These are phyloP conservation scores for Lachancea meyersii DNA, from an alignment of 805 yeast genomes.

Conservation along the genomic window DNA sequence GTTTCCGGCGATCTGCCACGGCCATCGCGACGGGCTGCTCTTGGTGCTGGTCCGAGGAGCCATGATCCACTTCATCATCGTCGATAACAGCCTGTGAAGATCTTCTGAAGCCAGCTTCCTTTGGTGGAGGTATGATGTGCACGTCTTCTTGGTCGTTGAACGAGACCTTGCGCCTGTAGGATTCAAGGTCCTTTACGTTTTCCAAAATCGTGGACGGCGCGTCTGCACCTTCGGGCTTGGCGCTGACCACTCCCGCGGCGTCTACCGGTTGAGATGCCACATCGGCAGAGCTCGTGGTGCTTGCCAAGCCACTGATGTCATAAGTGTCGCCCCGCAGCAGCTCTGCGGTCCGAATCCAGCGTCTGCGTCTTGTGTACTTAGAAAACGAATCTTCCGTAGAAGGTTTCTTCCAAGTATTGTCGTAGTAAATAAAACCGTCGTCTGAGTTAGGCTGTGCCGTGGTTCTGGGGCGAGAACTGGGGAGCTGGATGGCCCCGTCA, in stretches of 20 bases:
- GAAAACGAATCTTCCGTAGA: conserved; percentile 81
- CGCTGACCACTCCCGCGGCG: conserved; percentile 5
- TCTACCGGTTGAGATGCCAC: conserved; percentile 5
- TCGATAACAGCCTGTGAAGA: not conserved
- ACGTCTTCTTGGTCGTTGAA: conserved; percentile 28
- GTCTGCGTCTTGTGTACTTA: conserved; percentile 86
- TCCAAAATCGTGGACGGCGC: conserved; percentile 5
- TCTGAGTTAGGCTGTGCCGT: conserved; percentile 65
- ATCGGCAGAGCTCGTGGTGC: conserved; percentile 3
- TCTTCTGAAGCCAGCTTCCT: not conserved
- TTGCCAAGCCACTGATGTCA: conserved; percentile 1
- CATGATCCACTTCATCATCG: conserved; percentile 12
- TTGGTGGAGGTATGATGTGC: conserved; percentile 16
- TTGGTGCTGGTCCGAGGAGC: not conserved
- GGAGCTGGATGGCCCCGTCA: conserved; percentile 74
- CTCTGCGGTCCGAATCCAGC: conserved; percentile 96
- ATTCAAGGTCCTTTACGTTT: conserved; percentile 6
- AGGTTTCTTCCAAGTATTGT: conserved; percentile 92
- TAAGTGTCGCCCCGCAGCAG: conserved; percentile 38
- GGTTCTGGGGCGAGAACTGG: conserved; percentile 49
- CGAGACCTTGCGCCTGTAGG: conserved; percentile 27
- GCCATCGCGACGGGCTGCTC: not conserved
- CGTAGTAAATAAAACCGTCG: conserved; percentile 85
- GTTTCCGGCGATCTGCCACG: not conserved
- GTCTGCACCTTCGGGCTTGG: conserved; percentile 4